These are phyloP conservation scores for Aspergillus leporis DNA, from an alignment of 495 filamentous ascomycete genomes.

Conservation along the genomic window DNA sequence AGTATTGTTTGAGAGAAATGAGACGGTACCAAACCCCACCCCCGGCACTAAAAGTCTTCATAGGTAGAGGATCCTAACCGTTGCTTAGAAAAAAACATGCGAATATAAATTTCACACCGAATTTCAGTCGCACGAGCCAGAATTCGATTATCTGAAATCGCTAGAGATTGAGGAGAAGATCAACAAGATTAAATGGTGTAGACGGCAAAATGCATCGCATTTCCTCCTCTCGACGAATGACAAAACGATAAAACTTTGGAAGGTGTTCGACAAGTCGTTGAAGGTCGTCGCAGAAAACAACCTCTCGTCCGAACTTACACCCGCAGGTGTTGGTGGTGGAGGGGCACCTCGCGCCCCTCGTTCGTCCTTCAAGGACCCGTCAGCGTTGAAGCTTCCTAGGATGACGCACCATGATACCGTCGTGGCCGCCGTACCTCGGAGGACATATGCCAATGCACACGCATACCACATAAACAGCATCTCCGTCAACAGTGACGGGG, in stretches of 20 bases:
- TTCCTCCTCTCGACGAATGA: slow-evolving; percentile 98
- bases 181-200: slow-evolving; percentile 99
- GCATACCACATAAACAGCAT: slow-evolving; percentile 99
- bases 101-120: slow-evolving; percentile 99
- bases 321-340: slow-evolving; percentile 71
- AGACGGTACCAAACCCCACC: slow-evolving; percentile 64
- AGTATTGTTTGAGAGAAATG: slow-evolving; percentile 95
- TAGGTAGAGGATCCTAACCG: slow-evolving; percentile 19
- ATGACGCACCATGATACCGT: slow-evolving; percentile 98
- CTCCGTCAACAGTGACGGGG: slow-evolving; percentile 97
- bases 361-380: slow-evolving; percentile 74
- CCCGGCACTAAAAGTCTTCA: slow-evolving; percentile 11
- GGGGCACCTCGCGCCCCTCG: slow-evolving; percentile 72
- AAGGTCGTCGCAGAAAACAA: slow-evolving; percentile 99
- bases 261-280: slow-evolving; percentile 98
- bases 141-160: slow-evolving; percentile 99
- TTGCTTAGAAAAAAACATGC: slow-evolving; percentile 95
- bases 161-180: slow-evolving; percentile 99
- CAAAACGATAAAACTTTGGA: slow-evolving; percentile 99
- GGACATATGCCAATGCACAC: slow-evolving; percentile 97
- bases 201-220: slow-evolving; percentile 95
- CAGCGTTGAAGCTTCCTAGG: slow-evolving; percentile 85
- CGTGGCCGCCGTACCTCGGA: slow-evolving; percentile 90
- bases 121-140: slow-evolving; percentile 98
- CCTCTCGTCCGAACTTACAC: slow-evolving; percentile 89